phyloP scores from a whole-genome alignment of 352 stramenopile genomes.

The Globisporangium iwayamae region DNA sequence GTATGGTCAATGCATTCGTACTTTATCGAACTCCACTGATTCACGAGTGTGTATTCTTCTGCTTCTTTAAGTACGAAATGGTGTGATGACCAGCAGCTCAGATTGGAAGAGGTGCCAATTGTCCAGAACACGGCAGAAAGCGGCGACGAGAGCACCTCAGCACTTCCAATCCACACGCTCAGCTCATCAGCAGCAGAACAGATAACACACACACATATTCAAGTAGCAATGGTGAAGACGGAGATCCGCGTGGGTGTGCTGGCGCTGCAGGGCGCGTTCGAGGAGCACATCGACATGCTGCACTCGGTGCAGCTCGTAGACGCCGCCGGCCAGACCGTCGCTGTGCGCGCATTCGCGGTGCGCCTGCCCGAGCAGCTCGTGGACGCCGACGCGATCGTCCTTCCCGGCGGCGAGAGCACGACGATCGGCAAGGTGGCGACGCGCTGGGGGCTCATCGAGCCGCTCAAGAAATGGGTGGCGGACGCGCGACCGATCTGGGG shows the following conservation, averaged over 20 bases:
- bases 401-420: conserved; percentile 95
- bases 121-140: conserved; percentile 4
- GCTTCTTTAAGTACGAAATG: not conserved
- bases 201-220: not conserved
- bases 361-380: conserved; percentile 78
- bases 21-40: too few relatives aligned
- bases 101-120: conserved; percentile 2
- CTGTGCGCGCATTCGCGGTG: conserved; percentile 62
- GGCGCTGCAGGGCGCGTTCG: conserved; percentile 89
- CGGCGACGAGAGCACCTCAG: not conserved
- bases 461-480: conserved; percentile 76
- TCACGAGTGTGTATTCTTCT: not conserved
- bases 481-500: conserved; percentile 89
- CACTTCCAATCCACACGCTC: not conserved
- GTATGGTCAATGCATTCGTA: too few relatives aligned
- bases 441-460: conserved; percentile 72
- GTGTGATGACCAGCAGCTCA: conserved; percentile 6
- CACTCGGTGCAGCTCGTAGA: conserved; percentile 32
- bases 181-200: not conserved
- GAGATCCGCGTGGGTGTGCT: conserved; percentile 75
- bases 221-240: conserved; percentile 15
- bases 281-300: conserved; percentile 89
- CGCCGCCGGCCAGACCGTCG: conserved; percentile 25
- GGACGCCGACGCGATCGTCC: conserved; percentile 88
- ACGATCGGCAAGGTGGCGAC: conserved; percentile 93